These are phyloP conservation scores for Triangularia setosa DNA, from an alignment of 2,329 filamentous ascomycete genomes.

Conservation along the genomic window DNA sequence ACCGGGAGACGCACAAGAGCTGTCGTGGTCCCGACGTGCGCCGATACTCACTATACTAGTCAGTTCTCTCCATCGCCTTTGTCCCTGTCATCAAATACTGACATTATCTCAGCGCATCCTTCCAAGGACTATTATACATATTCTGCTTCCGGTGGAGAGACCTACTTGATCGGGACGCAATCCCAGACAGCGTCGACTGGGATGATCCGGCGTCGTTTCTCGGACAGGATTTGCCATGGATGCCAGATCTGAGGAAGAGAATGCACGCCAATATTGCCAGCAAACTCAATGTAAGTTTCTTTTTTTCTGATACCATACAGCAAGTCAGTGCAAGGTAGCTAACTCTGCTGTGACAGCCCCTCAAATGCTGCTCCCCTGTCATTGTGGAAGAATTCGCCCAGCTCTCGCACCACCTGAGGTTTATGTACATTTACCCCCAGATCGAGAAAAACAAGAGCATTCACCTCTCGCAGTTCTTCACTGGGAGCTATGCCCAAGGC, in stretches of 20 bases:
- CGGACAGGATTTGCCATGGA: slow-evolving; percentile 74
- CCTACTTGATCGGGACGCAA: slow-evolving; percentile 59
- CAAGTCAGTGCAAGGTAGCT: background rate
- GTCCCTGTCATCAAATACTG: background rate
- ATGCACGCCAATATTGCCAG: slow-evolving; percentile 78
- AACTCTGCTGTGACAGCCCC: slow-evolving; percentile 43
- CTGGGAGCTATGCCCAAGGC: slow-evolving; percentile 52
- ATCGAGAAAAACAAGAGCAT: slow-evolving; percentile 91
- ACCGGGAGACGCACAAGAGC: slow-evolving; percentile 68
- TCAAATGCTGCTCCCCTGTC: slow-evolving; percentile 86
- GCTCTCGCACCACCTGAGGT: slow-evolving; percentile 77
- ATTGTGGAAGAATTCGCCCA: slow-evolving; percentile 92
- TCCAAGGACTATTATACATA: slow-evolving; percentile 82
- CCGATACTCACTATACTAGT: slow-evolving; percentile 78
- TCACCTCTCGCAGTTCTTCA: slow-evolving; percentile 67
- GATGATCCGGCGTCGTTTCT: slow-evolving; percentile 59
- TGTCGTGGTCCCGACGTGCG: slow-evolving; percentile 83
- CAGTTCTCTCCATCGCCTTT: background rate
- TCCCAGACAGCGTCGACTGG: slow-evolving; percentile 54
- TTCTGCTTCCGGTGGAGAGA: slow-evolving; percentile 99
- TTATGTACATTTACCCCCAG: slow-evolving; percentile 84
- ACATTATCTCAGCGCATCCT: slow-evolving; percentile 48
- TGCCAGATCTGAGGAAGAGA: slow-evolving; percentile 67
- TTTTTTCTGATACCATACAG: background rate
- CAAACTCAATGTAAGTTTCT: slow-evolving; percentile 61